Base-by-base conservation (phyloP, 805 yeast genomes). In the Saturnispora besseyi region DNA sequence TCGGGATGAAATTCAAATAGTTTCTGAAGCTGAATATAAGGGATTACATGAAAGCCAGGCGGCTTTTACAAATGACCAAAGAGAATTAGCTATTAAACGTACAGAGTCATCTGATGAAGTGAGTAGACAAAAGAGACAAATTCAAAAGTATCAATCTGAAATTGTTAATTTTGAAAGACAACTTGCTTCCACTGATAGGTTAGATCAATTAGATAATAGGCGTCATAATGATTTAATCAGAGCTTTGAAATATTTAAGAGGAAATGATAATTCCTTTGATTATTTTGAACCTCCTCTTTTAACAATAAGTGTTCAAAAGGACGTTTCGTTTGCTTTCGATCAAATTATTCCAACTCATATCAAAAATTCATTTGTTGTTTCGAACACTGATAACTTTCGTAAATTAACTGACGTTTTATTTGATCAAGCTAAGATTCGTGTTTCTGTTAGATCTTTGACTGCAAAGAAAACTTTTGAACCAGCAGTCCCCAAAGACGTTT, bases 261-360 rank as follows among this genome's bases (percentile, higher is more conserved):
- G 66, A 8, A 12, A 56, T 40, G 13, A 49, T 68, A 21, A 60
- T 64, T 26, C 57, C 59, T 22, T 38, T 11, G 36, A 46, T n/a
- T 77, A 85, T 48, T 78, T 71, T 51, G 95, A 85, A 59, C 95
- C 96, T 1, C 90, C 97, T 0, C 64, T 82, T 8, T 68, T 88
- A 28, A 72, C 84, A 0, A 72, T 91, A 22, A 71, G 76, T 4
- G 77, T 82, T 0, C 71, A 69, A 1, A 34, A 22, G 7, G 76
- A 81, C 51, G 62, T 66, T 9, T 56, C 62, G 9, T 75, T 73
- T 57, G 82, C 85, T 0, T 47, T 47, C 24, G 50, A 47, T 30
- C 41, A 47, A 13, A 31, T 47, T 5, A 29, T 47, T 13, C 45
- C 50, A 18, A 32, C 33, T 4, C 29, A 41, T n/a, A 40, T 41